Conservation (phyloP, 2,329 filamentous ascomycete species). For the Fusarium redolens region DNA sequence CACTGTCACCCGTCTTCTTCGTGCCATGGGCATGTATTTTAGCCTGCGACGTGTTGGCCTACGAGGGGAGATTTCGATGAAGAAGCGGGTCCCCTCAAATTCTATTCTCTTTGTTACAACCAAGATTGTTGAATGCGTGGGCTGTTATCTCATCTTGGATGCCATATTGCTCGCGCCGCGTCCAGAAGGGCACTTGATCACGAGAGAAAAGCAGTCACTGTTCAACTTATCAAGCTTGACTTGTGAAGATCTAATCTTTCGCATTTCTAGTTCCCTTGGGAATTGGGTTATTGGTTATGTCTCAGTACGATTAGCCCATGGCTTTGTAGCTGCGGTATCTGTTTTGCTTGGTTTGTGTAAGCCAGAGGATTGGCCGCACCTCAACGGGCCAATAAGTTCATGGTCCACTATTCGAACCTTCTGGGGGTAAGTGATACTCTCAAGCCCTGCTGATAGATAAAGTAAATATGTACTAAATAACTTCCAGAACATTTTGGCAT, state of each 20-base stretch:
- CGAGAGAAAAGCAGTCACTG: background rate
- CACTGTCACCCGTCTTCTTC: background rate
- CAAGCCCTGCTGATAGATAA: accelerated
- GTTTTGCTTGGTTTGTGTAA: background rate
- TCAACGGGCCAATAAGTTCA: background rate
- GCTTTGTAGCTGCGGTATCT: background rate
- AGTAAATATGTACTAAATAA: accelerated
- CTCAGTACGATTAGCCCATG: background rate
- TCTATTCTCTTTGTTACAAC: background rate
- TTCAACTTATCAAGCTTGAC: accelerated
- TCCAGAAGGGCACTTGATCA: background rate
- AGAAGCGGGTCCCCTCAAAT: accelerated
- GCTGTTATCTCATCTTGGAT: background rate
- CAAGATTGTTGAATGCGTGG: background rate
- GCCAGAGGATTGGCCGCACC: slow-evolving; percentile 3
- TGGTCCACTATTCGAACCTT: slow-evolving; percentile 6
- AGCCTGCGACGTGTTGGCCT: background rate
- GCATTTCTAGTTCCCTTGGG: background rate
- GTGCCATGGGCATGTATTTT: background rate
- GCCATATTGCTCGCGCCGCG: background rate
- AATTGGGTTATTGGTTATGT: background rate
- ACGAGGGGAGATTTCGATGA: background rate
- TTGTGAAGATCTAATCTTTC: background rate
- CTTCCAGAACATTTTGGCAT: slow-evolving; percentile 1
- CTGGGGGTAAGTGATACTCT: background rate